phyloP scores from a whole-genome alignment of 306 rosid genomes.

The Cucumis cinereus region DNA sequence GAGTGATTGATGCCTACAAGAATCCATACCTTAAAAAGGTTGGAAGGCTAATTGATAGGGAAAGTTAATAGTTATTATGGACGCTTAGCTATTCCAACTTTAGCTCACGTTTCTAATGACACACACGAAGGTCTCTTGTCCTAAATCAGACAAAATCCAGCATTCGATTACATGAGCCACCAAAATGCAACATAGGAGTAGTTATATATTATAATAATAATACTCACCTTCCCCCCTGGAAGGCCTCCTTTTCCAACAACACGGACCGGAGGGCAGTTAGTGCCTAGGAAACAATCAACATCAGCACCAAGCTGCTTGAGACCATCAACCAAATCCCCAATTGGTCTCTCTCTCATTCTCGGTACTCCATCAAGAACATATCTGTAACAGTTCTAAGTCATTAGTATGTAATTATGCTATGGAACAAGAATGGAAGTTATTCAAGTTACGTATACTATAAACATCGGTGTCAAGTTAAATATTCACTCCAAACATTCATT shows the following conservation, averaged over 20 bases:
- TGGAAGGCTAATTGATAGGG: neutral
- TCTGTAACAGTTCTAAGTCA: constrained; percentile 31
- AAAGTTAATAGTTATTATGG: neutral
- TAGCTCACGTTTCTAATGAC: neutral
- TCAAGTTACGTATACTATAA: neutral
- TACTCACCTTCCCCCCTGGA: constrained; percentile 91
- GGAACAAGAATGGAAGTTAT: neutral
- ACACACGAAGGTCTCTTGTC: neutral
- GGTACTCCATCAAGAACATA: constrained; percentile 94
- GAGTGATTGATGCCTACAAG: neutral
- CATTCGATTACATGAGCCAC: neutral
- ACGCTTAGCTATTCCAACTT: neutral
- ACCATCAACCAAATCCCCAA: constrained; percentile 89
- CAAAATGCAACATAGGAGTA: neutral
- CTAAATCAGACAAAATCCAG: neutral
- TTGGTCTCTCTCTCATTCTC: constrained; percentile 99
- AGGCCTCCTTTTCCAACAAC: constrained; percentile 91
- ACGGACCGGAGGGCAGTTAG: constrained; percentile 94
- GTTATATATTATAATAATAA: neutral
- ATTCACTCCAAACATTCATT: neutral
- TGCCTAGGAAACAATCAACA: constrained; percentile 83
- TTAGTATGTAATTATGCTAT: neutral
- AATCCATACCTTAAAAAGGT: neutral
- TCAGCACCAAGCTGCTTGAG: constrained; percentile 96
- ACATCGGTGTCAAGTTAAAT: neutral